Conservation (phyloP, 1,284 basidiomycete genomes). For the Heterobasidion irregulare region DNA sequence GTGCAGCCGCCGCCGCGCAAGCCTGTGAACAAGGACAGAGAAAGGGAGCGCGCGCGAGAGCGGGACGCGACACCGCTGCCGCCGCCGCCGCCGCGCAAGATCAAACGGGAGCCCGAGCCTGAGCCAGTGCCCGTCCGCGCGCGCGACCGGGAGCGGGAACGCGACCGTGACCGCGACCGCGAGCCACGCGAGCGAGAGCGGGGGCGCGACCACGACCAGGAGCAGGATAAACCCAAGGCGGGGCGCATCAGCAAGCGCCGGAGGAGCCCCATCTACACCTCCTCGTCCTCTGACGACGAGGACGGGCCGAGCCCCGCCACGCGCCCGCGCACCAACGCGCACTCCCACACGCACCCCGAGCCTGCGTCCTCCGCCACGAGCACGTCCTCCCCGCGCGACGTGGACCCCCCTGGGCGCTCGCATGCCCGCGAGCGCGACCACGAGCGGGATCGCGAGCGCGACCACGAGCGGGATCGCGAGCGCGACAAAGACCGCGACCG, state of each 20-base stretch:
- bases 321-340: slow-evolving; percentile 1
- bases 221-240: slow-evolving; percentile 16
- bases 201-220: not conserved
- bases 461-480: no score
- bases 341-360: slow-evolving; percentile 8
- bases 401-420: not conserved
- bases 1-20: not conserved
- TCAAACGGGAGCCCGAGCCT: not conserved
- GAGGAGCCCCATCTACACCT: slow-evolving; percentile 33
- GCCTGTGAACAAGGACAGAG: slow-evolving; percentile 2
- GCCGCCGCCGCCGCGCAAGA: slow-evolving; percentile 2
- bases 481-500: no score
- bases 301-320: slow-evolving; percentile 19
- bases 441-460: no score
- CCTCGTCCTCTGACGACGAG: slow-evolving; percentile 59
- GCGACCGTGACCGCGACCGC: slow-evolving; percentile 5
- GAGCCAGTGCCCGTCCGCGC: not conserved
- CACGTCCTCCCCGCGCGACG: slow-evolving; percentile 5
- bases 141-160: not conserved
- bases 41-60: slow-evolving; percentile 1
- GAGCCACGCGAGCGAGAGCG: not conserved
- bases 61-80: slow-evolving; percentile 1
- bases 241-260: slow-evolving; percentile 22
- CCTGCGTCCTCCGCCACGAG: slow-evolving; percentile 9
- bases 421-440: not conserved